phyloP scores from a whole-genome alignment of 23 red algal genomes.

The Gracilaria gracilis region DNA sequence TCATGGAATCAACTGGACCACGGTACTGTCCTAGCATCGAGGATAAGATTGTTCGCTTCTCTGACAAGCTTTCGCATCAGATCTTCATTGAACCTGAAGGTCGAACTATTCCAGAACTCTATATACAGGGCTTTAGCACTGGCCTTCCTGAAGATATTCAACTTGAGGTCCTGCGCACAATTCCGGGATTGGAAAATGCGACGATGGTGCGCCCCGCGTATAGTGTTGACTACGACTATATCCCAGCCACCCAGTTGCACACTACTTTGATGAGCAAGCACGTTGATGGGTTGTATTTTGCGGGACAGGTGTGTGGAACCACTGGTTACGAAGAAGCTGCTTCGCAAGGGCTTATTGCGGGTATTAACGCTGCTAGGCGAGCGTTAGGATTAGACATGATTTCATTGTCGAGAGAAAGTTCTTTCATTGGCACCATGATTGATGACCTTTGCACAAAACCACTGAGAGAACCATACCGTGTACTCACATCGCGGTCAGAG shows the following conservation, averaged over 20 bases:
- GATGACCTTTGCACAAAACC: constrained; percentile 99
- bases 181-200: constrained; percentile 92
- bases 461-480: constrained; percentile 96
- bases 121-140: constrained; percentile 97
- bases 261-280: constrained; percentile 89
- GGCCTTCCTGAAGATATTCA: constrained; percentile 97
- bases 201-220: constrained; percentile 98
- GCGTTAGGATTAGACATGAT: constrained; percentile 63
- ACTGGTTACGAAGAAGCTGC: constrained; percentile 99
- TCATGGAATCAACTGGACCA: constrained; percentile 92
- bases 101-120: constrained; percentile 90
- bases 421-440: constrained; percentile 97
- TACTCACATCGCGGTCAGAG: constrained; percentile 96
- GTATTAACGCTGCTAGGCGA: constrained; percentile 84
- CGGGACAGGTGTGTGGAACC: constrained; percentile 96
- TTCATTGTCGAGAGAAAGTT: constrained; percentile 77
- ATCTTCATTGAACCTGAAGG: constrained; percentile 99
- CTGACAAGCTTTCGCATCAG: constrained; percentile 86
- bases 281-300: constrained; percentile 90
- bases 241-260: constrained; percentile 91
- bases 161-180: constrained; percentile 90
- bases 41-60: constrained; percentile 99
- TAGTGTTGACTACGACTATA: constrained; percentile 98
- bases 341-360: constrained; percentile 91
- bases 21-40: constrained; percentile 97